Base-by-base conservation (phyloP, 495 filamentous ascomycete species). In the Bathelium albidoporum region DNA sequence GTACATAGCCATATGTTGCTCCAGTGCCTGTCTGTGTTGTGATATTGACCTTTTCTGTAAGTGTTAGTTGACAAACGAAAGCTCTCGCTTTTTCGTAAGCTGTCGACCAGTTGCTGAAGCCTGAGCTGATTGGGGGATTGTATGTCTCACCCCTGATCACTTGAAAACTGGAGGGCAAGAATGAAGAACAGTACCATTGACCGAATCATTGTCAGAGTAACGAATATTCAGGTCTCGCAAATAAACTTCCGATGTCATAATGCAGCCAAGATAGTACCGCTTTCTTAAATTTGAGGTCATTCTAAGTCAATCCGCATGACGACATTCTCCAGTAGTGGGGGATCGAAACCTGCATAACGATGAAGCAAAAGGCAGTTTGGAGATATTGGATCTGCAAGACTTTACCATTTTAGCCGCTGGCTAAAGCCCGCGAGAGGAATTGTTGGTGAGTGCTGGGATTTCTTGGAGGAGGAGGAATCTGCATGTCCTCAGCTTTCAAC, bases 31-130 rank as follows among this genome's bases (percentile, higher is more conserved):
- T 55, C 24, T 55, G 49, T 10, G 89, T 95, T 0, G 90, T 95
- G 65, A 96, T 68, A 69, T 95, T 95, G 70, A 95, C 87, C 79
- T 96, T 96, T 77, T 96, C 91, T 9, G 86, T 75, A 60, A 95
- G 75, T 0, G 89, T 96, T 73, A 96, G 76, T 74, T 89, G 82
- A 16, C 84, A 86, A 43, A 96, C 91, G 64, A 95, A 91, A 0
- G 78, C 80, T 66, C 82, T 82, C 10, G 91, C 91, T 68, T 89
- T 87, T 41, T 72, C 74, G 70, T 95, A 90, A 14, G 90, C 89
- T 2, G 86, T 83, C 53, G 83, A 78, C 91, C 91, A 95, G 43
- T 62, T 55, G 36, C 41, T 36, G 52, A 41, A 65, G 41, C 41
- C 41, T 7, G n/a, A 49, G 20, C 32, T 34, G 39, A 63, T 65